phyloP scores from a whole-genome alignment of 768 basidiomycete species.

The Mycena amicta region DNA sequence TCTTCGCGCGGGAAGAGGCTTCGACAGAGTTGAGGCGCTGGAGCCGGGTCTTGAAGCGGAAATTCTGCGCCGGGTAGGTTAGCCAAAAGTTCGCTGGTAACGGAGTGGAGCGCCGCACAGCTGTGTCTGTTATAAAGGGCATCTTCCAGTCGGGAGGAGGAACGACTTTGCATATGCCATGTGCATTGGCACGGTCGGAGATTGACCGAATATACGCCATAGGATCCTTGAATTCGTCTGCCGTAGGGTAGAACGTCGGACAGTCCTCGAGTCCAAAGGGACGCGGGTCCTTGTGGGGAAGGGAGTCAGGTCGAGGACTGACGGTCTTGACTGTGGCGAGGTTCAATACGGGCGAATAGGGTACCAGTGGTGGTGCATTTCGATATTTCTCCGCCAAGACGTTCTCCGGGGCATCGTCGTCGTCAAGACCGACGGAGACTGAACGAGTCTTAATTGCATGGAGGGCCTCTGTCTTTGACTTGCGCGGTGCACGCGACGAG shows the following conservation, averaged over 20 bases:
- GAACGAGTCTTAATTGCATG: slow-evolving; percentile 75
- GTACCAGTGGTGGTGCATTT: slow-evolving; percentile 54
- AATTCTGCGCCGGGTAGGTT: slow-evolving; percentile 53
- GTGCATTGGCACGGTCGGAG: slow-evolving; percentile 66
- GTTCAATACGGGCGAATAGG: slow-evolving; percentile 65
- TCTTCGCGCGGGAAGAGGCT: slow-evolving; percentile 92
- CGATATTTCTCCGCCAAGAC: slow-evolving; percentile 52
- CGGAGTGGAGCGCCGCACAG: slow-evolving; percentile 55
- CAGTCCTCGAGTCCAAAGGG: slow-evolving; percentile 89
- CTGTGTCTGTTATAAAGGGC: slow-evolving; percentile 93
- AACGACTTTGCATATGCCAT: slow-evolving; percentile 94
- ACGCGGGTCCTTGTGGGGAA: slow-evolving; percentile 49
- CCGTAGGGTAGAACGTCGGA: slow-evolving; percentile 84
- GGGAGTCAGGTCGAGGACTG: slow-evolving; percentile 46
- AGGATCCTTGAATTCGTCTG: slow-evolving; percentile 93
- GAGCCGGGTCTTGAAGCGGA: slow-evolving; percentile 94
- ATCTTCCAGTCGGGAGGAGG: slow-evolving; percentile 94
- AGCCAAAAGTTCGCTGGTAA: slow-evolving; percentile 45
- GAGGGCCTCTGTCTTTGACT: slow-evolving; percentile 88
- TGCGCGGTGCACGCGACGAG: slow-evolving; percentile 76
- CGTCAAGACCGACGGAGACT: slow-evolving; percentile 54
- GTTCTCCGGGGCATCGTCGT: slow-evolving; percentile 55
- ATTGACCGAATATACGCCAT: slow-evolving; percentile 91
- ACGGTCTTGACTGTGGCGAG: slow-evolving; percentile 72
- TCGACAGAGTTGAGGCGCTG: slow-evolving; percentile 96